Base-by-base conservation (phyloP, 2,329 filamentous ascomycete species). In the Cytospora mali region DNA sequence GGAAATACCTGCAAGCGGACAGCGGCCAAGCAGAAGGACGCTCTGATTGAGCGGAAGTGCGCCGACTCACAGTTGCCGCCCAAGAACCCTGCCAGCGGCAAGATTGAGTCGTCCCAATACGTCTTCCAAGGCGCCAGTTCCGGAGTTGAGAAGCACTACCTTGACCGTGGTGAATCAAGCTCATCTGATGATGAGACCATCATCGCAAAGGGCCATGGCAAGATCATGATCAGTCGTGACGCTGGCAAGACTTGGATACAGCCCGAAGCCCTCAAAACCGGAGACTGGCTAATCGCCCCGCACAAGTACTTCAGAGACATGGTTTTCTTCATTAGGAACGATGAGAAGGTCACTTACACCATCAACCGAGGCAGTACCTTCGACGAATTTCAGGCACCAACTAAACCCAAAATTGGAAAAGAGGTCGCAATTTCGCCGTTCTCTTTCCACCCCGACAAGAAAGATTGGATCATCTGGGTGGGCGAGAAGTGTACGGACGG, bases 401-500 rank as follows among this genome's bases (percentile, higher is more conserved):
- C 84, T 49, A 83, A 84, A 67, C 75, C 76, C 7, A 69, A 78
- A 53, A 64, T 68, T 1, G 67, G 71, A 4, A 54, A 70, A 21
- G 71, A 78, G 7, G 71, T 71, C 6, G 23, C 18, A 27, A 51
- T 25, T 18, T 69, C 80, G 5, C 82, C 85, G 21, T 81, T 93
- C 49, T 81, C 82, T 39, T 99, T 99, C 78, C 95, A 99, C 70
- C 90, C 93, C 1, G 86, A 89, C 68, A 85, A 90, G 70, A 90
- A 89, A 72, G 90, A 97, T 70, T 97, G 93, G 92, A 81, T 98
- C 50, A 90, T 99, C 65, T 98, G 93, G 93, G 86, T 90, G 55
- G 94, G 93, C 46, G 78, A 87, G 67, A 84, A 89, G 66, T 96
- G 92, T 72, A 84, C 87, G 50, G 18, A 27, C 4, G 75, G 74